phyloP scores from a whole-genome alignment of 192 early-diverging fungal genomes.

The Funneliformis mosseae region DNA sequence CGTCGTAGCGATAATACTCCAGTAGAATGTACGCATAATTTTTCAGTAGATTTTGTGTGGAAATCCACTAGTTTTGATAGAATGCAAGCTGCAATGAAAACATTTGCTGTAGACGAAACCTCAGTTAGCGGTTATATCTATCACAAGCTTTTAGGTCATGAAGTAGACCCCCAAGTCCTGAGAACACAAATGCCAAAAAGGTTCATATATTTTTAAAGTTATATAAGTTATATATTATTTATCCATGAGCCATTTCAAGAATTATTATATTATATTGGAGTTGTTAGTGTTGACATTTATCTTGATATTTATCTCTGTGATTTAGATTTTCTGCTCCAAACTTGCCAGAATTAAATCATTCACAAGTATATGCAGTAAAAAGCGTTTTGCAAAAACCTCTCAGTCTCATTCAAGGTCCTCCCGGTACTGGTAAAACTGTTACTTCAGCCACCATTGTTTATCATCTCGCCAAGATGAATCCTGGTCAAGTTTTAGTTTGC shows the following conservation, averaged over 20 bases:
- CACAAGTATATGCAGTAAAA: slow-evolving; percentile 94
- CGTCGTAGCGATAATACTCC: slow-evolving; percentile 68
- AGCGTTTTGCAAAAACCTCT: slow-evolving; percentile 90
- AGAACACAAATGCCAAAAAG: slow-evolving; percentile 81
- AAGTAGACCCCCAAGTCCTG: slow-evolving; percentile 85
- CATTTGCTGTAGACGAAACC: slow-evolving; percentile 94
- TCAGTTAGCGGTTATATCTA: slow-evolving; percentile 95
- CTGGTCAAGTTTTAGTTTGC: slow-evolving; percentile 93
- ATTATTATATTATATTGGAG: neutral
- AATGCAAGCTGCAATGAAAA: slow-evolving; percentile 96
- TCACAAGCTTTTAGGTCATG: slow-evolving; percentile 92
- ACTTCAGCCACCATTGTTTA: slow-evolving; percentile 98
- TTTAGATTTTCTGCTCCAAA: slow-evolving; percentile 83
- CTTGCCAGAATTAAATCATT: slow-evolving; percentile 94
- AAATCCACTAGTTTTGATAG: slow-evolving; percentile 96
- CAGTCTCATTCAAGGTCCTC: slow-evolving; percentile 94
- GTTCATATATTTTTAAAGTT: slow-evolving; percentile 19
- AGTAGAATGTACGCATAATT: slow-evolving; percentile 82
- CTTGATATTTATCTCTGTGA: neutral
- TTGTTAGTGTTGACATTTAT: neutral
- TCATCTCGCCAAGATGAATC: slow-evolving; percentile 88
- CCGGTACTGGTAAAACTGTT: slow-evolving; percentile 98
- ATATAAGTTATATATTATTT: neutral
- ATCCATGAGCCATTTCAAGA: no score
- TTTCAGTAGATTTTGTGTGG: slow-evolving; percentile 98